Percentiles rank a stretch among this genome's conserved stretches.
Evolutionary conservation across 2,329 filamentous ascomycete species (phyloP).

Genomic region (Stromatinia cepivora): DNA sequence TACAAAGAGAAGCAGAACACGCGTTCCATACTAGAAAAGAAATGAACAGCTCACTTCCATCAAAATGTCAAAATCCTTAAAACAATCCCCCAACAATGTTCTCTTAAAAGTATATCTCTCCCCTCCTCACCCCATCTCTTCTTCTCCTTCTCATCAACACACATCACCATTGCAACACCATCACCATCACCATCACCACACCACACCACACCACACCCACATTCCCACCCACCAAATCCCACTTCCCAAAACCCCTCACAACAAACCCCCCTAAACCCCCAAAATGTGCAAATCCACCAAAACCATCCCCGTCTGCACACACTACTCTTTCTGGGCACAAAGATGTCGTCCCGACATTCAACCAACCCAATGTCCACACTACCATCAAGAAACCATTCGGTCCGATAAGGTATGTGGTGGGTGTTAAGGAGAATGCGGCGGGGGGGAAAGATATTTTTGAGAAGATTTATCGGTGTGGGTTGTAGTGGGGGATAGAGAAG

Average conservation of each 20-base stretch:
- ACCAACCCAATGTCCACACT: not conserved
- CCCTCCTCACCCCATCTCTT: not conserved
- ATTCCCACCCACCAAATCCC: not conserved
- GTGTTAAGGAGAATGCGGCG: not conserved
- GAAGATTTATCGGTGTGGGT: no score
- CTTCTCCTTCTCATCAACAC: not conserved
- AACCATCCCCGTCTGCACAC: not conserved
- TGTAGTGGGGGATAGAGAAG: no score
- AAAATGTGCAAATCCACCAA: slow-evolving; percentile 1
- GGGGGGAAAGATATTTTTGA: not conserved
- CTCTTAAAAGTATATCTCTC: not conserved
- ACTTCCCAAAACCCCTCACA: no score
- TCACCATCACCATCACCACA: not conserved
- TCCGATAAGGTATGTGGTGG: not conserved
- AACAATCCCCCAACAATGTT: not conserved
- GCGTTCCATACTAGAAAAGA: no score
- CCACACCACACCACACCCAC: no score
- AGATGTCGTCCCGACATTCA: not conserved
- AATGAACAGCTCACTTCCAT: not conserved
- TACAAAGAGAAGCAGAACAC: not conserved
- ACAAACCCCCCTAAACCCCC: not conserved
- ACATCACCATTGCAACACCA: not conserved
- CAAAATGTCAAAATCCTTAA: not conserved
- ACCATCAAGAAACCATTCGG: not conserved
- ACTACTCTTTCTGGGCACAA: not conserved